phyloP scores from a whole-genome alignment of 75 land plant species.

The Ceratopteris richardii region DNA sequence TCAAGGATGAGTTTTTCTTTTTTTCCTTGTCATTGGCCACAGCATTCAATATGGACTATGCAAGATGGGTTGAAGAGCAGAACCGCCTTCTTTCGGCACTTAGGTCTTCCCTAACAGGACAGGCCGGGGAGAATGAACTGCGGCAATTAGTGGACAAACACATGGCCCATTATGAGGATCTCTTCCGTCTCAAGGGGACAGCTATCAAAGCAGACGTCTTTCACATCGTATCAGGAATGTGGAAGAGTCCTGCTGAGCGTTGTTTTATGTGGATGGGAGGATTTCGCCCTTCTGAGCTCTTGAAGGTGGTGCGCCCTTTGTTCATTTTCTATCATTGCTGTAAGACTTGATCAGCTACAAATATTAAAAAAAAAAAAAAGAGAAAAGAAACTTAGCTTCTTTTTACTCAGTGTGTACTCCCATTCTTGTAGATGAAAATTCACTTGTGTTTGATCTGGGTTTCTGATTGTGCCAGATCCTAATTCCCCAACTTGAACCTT shows the following conservation, averaged over 20 bases:
- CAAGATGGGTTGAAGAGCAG: slow-evolving; percentile 75
- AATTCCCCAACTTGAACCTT: slow-evolving; percentile 51
- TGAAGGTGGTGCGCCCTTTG: slow-evolving; percentile 40
- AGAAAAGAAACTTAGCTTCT: no score
- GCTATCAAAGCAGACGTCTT: slow-evolving; percentile 85
- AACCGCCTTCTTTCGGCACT: slow-evolving; percentile 48
- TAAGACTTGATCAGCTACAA: no score
- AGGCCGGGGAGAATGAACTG: slow-evolving; percentile 58
- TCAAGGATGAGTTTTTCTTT: no score
- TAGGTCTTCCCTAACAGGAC: slow-evolving; percentile 51
- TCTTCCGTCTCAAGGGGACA: slow-evolving; percentile 61
- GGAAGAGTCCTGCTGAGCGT: slow-evolving; percentile 80
- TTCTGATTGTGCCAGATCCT: slow-evolving; percentile 34
- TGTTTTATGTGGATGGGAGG: slow-evolving; percentile 96
- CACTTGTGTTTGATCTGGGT: background rate
- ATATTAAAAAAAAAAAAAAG: no score
- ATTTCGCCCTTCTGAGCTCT: slow-evolving; percentile 85
- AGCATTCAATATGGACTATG: slow-evolving; percentile 69
- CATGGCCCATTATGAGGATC: slow-evolving; percentile 62
- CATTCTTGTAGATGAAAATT: background rate
- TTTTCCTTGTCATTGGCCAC: slow-evolving; percentile 55
- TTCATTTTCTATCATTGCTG: background rate
- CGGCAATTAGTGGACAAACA: slow-evolving; percentile 55
- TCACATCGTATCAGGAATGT: slow-evolving; percentile 81
- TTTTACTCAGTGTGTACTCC: background rate